phyloP scores from a whole-genome alignment of 768 basidiomycete genomes.

The Paxillus rubicundulus region DNA sequence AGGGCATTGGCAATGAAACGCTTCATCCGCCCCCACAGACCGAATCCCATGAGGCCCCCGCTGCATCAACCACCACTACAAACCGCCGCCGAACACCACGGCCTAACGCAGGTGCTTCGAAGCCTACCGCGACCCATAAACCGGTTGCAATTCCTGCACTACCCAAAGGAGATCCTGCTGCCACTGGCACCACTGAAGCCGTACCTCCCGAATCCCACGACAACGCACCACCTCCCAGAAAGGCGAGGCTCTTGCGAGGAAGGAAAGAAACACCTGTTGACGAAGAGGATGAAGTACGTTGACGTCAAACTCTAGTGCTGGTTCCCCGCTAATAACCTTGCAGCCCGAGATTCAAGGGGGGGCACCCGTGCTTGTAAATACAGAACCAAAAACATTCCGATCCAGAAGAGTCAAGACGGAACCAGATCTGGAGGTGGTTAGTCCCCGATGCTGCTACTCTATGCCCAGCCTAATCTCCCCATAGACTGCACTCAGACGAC shows the following conservation, averaged over 20 bases:
- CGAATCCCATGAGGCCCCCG: background rate
- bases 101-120: background rate
- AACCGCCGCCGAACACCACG: slow-evolving; percentile 15
- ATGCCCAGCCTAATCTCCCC: background rate
- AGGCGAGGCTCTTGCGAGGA: slow-evolving; percentile 5
- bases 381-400: slow-evolving; percentile 1
- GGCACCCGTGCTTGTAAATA: background rate
- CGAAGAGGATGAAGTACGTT: slow-evolving; percentile 1
- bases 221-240: slow-evolving; percentile 22
- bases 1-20: slow-evolving; percentile 10
- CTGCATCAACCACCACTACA: slow-evolving; percentile 3
- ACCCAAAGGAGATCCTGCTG: background rate
- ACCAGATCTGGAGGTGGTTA: background rate
- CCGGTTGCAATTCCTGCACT: background rate
- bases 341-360: background rate
- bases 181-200: background rate
- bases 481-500: background rate
- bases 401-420: slow-evolving; percentile 3
- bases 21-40: background rate
- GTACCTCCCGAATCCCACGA: slow-evolving; percentile 15
- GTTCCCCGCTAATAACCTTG: background rate
- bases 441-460: background rate
- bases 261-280: slow-evolving; percentile 1
- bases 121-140: background rate
- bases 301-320: background rate